A percentile compares a stretch with the other conserved stretches of the same genome.
phyloP scores from a whole-genome alignment of 805 yeast genomes.

The Pichia thaimueangensis region DNA sequence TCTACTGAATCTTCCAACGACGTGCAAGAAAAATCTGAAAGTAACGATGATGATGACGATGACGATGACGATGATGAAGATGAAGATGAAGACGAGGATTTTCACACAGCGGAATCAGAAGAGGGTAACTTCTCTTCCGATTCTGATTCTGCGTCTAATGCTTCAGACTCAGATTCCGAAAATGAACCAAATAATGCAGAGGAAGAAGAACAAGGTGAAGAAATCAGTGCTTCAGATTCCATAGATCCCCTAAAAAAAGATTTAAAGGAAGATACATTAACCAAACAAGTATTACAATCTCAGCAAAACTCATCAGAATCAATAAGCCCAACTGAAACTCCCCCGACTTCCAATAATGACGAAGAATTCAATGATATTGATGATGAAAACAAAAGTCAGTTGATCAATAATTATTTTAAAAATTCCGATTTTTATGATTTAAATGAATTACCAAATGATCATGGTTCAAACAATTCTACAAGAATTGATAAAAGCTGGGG shows the following conservation, averaged over 20 bases:
- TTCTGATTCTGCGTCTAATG: background rate
- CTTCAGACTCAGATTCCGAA: background rate
- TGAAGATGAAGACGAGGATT: conserved; percentile 27
- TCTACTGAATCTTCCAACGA: no score
- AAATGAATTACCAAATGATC: conserved; percentile 52
- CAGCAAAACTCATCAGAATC: no score
- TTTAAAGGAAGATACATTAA: conserved; percentile 26
- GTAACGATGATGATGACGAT: background rate
- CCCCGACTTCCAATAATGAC: conserved; percentile 18
- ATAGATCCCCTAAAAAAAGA: conserved; percentile 21
- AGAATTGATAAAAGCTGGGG: conserved; percentile 71
- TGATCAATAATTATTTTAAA: conserved; percentile 19
- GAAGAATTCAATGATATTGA: no score
- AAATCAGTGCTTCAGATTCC: conserved; percentile 24
- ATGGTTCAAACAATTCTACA: conserved; percentile 53
- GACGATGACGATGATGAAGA: conserved; percentile 4
- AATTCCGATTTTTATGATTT: conserved; percentile 45
- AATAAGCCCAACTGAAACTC: conserved; percentile 20
- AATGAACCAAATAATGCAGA: conserved; percentile 23
- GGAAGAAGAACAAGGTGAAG: conserved; percentile 23
- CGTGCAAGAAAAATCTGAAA: background rate
- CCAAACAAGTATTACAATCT: conserved; percentile 15
- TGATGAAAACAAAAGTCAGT: conserved; percentile 15
- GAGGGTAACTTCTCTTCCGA: conserved; percentile 1
- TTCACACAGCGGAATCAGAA: conserved; percentile 5